Evolutionary conservation across 345 rosid species (phyloP).

Genomic region (Melastoma malabathricum): DNA sequence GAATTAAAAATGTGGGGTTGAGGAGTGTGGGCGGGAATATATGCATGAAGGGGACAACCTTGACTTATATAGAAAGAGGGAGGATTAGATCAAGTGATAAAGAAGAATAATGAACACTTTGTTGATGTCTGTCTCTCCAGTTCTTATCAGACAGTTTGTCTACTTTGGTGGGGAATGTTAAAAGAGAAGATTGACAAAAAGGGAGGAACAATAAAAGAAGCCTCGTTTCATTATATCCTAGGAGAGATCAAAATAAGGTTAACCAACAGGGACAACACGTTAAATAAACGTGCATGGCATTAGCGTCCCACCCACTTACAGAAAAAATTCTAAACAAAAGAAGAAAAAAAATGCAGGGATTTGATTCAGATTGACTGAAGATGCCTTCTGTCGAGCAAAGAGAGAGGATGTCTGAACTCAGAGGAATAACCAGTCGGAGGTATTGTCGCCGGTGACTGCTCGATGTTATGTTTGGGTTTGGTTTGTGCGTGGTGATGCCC

Average conservation of each 20-base stretch:
- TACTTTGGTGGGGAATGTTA: not conserved
- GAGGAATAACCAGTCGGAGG: too few species aligned
- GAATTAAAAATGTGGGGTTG: not conserved
- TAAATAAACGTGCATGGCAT: too few species aligned
- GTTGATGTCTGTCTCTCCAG: not conserved
- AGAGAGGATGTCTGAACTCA: too few species aligned
- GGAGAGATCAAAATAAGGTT: not conserved
- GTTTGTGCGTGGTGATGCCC: too few species aligned
- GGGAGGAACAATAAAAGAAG: not conserved
- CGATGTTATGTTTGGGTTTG: too few species aligned
- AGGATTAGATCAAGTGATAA: not conserved
- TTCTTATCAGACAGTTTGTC: not conserved
- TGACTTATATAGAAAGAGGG: conserved; percentile 1
- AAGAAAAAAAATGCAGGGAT: too few species aligned
- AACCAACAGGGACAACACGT: too few species aligned
- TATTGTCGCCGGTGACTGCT: too few species aligned
- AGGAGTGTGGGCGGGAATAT: conserved; percentile 4
- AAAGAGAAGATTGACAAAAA: not conserved
- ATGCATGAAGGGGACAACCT: conserved; percentile 7
- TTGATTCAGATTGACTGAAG: too few species aligned
- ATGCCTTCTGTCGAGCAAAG: too few species aligned
- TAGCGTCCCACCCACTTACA: too few species aligned
- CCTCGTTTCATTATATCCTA: not conserved
- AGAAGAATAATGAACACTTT: not conserved
- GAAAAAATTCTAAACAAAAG: too few species aligned